These are phyloP conservation scores for Tremellales sp. DNA, from an alignment of 1,284 basidiomycete species.

Conservation along the genomic window DNA sequence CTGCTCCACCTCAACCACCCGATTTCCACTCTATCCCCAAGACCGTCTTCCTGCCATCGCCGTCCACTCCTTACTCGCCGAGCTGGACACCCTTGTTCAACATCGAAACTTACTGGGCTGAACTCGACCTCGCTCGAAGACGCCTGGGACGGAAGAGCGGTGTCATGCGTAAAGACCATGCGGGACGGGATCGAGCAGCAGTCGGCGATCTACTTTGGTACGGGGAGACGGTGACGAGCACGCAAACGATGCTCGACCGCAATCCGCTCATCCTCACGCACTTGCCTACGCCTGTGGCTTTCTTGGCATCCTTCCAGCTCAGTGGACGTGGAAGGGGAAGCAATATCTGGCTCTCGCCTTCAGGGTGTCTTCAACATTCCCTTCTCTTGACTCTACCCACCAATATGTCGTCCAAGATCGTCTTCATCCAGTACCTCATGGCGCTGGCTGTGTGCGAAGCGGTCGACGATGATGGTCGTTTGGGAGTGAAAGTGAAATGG, in stretches of 20 bases:
- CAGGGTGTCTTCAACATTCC: conserved; percentile 84
- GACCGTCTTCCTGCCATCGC: conserved; percentile 34
- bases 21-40: conserved; percentile 40
- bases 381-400: conserved; percentile 63
- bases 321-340: conserved; percentile 81
- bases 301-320: conserved; percentile 81
- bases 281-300: conserved; percentile 68
- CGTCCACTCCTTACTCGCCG: conserved; percentile 21
- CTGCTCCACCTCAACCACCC: conserved; percentile 51
- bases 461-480: conserved; percentile 53
- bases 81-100: conserved; percentile 52
- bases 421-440: conserved; percentile 94
- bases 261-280: conserved; percentile 68
- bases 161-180: conserved; percentile 22
- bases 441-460: conserved; percentile 87
- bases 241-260: conserved; percentile 90
- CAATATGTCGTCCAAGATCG: conserved; percentile 62
- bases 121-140: conserved; percentile 41
- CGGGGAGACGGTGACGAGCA: conserved; percentile 85
- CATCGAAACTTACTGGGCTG: conserved; percentile 46
- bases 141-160: conserved; percentile 27
- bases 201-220: conserved; percentile 78
- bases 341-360: conserved; percentile 90
- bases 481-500: conserved; percentile 83
- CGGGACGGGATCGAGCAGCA: conserved; percentile 20